Evolutionary conservation across 2,329 filamentous ascomycete genomes (phyloP).

Genomic region (Amauroascus verrucosus): DNA sequence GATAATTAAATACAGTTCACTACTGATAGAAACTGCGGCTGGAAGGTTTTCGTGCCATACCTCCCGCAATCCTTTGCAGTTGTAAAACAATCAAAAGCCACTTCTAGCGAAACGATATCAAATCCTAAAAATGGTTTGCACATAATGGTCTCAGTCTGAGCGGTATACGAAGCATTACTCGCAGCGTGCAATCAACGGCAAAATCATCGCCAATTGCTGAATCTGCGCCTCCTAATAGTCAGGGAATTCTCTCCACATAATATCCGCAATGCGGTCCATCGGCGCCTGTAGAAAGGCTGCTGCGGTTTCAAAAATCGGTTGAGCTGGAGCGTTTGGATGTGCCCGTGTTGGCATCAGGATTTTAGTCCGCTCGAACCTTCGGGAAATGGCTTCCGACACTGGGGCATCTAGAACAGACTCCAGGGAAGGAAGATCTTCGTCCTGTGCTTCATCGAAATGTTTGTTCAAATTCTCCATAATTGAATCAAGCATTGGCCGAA

Average conservation of each 20-base stretch:
- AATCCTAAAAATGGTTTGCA: no score
- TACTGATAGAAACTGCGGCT: no score
- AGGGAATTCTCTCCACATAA: slow-evolving; percentile 44
- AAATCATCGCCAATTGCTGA: not conserved
- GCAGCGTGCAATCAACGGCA: no score
- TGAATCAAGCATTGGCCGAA: slow-evolving; percentile 32
- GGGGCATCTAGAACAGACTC: slow-evolving; percentile 32
- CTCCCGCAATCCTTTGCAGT: no score
- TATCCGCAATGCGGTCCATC: slow-evolving; percentile 45
- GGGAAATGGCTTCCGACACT: slow-evolving; percentile 30
- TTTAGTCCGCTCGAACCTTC: slow-evolving; percentile 43
- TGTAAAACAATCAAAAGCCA: no score
- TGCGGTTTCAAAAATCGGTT: slow-evolving; percentile 47
- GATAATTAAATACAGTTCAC: no score
- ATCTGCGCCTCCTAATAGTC: slow-evolving; percentile 3
- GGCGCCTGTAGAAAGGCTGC: slow-evolving; percentile 46
- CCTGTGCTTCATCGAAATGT: slow-evolving; percentile 44
- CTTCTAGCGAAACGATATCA: no score
- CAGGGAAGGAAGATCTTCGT: slow-evolving; percentile 38
- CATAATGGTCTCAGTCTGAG: no score
- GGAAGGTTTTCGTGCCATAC: no score
- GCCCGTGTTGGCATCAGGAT: slow-evolving; percentile 43
- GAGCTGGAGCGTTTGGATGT: slow-evolving; percentile 41
- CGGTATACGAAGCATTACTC: no score
- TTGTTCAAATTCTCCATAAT: slow-evolving; percentile 35